Evolutionary conservation across 129 eudicot species (phyloP).

Genomic region (Pittosporum tobira): DNA sequence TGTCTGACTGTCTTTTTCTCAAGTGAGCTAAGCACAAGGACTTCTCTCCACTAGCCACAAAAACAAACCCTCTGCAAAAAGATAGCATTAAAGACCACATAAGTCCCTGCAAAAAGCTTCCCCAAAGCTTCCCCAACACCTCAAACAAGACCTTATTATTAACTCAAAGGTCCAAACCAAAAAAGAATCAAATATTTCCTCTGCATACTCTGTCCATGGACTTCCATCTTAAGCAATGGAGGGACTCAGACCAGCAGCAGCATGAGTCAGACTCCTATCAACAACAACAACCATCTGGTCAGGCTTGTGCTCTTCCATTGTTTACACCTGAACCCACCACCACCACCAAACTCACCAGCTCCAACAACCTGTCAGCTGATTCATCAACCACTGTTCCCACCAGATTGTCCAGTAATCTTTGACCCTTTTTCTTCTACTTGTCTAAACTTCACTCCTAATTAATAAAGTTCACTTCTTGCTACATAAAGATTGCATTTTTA

Average conservation of each 20-base stretch:
- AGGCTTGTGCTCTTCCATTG: constrained; percentile 28
- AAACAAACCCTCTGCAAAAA: constrained; percentile 1
- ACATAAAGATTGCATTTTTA: no score
- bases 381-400: no score
- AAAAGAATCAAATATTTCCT: constrained; percentile 11
- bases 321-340: constrained; percentile 33
- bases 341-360: constrained; percentile 11
- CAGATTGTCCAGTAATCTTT: constrained; percentile 20
- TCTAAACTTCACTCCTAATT: background rate
- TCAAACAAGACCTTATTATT: background rate
- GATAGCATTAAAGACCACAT: background rate
- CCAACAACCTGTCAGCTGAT: constrained; percentile 21
- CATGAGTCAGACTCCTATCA: constrained; percentile 35
- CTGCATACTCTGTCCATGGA: constrained; percentile 45
- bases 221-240: constrained; percentile 74
- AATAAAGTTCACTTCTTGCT: background rate
- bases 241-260: constrained; percentile 27
- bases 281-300: constrained; percentile 12
- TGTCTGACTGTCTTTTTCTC: constrained; percentile 35
- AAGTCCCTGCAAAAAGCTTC: background rate
- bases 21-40: constrained; percentile 20
- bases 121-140: constrained; percentile 8
- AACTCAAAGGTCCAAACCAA: constrained; percentile 11
- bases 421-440: background rate
- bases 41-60: constrained; percentile 1